These are phyloP conservation scores for Apiotrichum gracile DNA, from an alignment of 1,284 basidiomycete species.

Conservation along the genomic window DNA sequence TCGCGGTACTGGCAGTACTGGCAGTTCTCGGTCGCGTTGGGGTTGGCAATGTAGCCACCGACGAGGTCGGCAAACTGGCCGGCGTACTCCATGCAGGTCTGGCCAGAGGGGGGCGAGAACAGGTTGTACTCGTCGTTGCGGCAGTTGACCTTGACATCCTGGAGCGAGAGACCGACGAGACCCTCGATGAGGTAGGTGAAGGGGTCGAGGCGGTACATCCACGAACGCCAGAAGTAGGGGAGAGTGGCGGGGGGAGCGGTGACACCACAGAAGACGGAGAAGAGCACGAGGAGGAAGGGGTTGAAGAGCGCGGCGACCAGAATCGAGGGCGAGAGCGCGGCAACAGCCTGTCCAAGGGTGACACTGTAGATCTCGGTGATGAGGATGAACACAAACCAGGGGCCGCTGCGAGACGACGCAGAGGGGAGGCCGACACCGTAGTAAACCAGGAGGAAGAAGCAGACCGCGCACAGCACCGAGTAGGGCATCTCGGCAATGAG, in stretches of 20 bases:
- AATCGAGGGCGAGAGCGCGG: constrained; percentile 58
- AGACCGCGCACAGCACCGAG: constrained; percentile 58
- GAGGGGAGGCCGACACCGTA: constrained; percentile 38
- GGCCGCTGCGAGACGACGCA: constrained; percentile 28
- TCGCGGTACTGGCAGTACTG: constrained; percentile 42
- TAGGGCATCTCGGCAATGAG: constrained; percentile 68
- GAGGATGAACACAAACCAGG: constrained; percentile 58
- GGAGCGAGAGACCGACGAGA: constrained; percentile 72
- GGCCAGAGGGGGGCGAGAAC: constrained; percentile 61
- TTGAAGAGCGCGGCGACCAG: constrained; percentile 73
- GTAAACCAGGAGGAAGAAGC: constrained; percentile 62
- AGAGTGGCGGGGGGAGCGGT: constrained; percentile 60
- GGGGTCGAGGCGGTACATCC: constrained; percentile 47
- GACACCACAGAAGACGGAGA: constrained; percentile 72
- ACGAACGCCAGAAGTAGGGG: constrained; percentile 65
- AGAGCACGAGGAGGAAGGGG: constrained; percentile 65
- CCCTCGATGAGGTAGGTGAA: constrained; percentile 65
- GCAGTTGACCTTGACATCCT: constrained; percentile 66
- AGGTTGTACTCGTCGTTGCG: constrained; percentile 59
- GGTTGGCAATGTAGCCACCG: constrained; percentile 77
- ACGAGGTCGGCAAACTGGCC: constrained; percentile 57
- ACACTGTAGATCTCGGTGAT: constrained; percentile 73
- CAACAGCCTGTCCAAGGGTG: constrained; percentile 63
- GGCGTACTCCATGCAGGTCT: constrained; percentile 70
- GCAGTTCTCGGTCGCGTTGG: constrained; percentile 51